Percentiles rank a stretch among this genome's conserved stretches.
These are phyloP conservation scores for Dryadomyces quercus-mongolicae DNA, from an alignment of 2,329 filamentous ascomycete genomes.

Conservation along the genomic window DNA sequence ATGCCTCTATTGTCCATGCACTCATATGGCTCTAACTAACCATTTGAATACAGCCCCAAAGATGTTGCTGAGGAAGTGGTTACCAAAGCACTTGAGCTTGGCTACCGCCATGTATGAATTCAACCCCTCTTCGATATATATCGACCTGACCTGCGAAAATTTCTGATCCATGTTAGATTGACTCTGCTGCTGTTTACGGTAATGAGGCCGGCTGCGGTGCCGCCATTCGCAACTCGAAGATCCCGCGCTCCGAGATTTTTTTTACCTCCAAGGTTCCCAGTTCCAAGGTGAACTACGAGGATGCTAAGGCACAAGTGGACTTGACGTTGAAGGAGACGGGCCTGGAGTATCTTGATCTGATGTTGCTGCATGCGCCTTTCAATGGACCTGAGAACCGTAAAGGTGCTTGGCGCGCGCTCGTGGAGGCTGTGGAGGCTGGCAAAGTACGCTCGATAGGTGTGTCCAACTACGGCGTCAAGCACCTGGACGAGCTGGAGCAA, in stretches of 20 bases:
- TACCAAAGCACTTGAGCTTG: slow-evolving; percentile 28
- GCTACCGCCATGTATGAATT: slow-evolving; percentile 29
- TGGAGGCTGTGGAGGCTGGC: slow-evolving; percentile 49
- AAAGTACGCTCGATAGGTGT: slow-evolving; percentile 50
- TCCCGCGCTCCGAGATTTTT: slow-evolving; percentile 44
- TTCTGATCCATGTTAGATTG: slow-evolving; percentile 30
- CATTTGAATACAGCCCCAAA: slow-evolving; percentile 1
- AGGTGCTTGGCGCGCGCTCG: slow-evolving; percentile 48
- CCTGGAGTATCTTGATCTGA: slow-evolving; percentile 55
- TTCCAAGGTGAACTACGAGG: slow-evolving; percentile 40
- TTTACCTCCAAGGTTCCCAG: slow-evolving; percentile 46
- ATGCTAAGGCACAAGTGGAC: slow-evolving; percentile 50
- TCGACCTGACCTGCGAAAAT: background rate
- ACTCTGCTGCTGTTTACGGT: slow-evolving; percentile 50
- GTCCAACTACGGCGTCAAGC: slow-evolving; percentile 54
- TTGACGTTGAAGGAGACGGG: slow-evolving; percentile 49
- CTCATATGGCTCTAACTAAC: background rate
- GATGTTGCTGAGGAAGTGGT: slow-evolving; percentile 5
- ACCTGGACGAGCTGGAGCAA: slow-evolving; percentile 45
- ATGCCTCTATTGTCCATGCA: too few relatives aligned
- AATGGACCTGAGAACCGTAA: slow-evolving; percentile 43
- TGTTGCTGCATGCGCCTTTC: slow-evolving; percentile 50
- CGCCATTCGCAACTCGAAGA: slow-evolving; percentile 38
- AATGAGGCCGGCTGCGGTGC: slow-evolving; percentile 51
- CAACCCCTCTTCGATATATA: too few relatives aligned